Conservation (phyloP, 768 basidiomycete species). For the Calocybe gangraenosa region DNA sequence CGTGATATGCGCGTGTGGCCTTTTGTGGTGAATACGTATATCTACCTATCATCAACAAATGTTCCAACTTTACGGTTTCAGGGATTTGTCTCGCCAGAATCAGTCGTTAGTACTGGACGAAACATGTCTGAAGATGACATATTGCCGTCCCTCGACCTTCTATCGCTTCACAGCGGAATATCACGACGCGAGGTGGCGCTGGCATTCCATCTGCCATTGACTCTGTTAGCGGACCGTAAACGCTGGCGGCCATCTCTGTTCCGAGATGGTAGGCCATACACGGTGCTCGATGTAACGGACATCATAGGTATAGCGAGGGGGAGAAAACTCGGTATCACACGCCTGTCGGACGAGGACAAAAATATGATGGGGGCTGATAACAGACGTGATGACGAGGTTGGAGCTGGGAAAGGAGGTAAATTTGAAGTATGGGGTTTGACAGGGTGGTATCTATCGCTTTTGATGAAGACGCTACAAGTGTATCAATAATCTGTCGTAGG, state of each 20-base stretch:
- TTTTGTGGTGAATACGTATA: conserved; percentile 54
- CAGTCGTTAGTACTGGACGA: conserved; percentile 7
- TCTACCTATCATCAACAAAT: conserved; percentile 5
- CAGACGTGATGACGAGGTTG: conserved; percentile 33
- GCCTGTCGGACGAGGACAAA: conserved; percentile 24
- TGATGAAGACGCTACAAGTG: conserved; percentile 54
- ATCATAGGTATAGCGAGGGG: conserved; percentile 29
- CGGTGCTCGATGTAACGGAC: conserved; percentile 65
- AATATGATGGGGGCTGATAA: background rate
- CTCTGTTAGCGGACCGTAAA: conserved; percentile 39
- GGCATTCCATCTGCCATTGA: conserved; percentile 68
- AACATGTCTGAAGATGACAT: conserved; percentile 34
- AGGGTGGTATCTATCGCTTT: conserved; percentile 70
- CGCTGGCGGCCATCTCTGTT: conserved; percentile 53
- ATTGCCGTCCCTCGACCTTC: conserved; percentile 57
- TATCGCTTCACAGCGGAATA: conserved; percentile 36
- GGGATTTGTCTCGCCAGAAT: conserved; percentile 36
- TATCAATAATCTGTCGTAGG: conserved; percentile 29
- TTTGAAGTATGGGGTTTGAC: conserved; percentile 83
- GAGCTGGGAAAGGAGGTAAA: conserved; percentile 36
- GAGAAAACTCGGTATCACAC: conserved; percentile 14
- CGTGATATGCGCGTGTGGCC: conserved; percentile 70
- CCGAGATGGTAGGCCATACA: conserved; percentile 55
- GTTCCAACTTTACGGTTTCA: conserved; percentile 9
- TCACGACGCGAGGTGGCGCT: conserved; percentile 65